These are phyloP conservation scores for Naematelia aurantialba DNA, from an alignment of 768 basidiomycete genomes.

Conservation along the genomic window DNA sequence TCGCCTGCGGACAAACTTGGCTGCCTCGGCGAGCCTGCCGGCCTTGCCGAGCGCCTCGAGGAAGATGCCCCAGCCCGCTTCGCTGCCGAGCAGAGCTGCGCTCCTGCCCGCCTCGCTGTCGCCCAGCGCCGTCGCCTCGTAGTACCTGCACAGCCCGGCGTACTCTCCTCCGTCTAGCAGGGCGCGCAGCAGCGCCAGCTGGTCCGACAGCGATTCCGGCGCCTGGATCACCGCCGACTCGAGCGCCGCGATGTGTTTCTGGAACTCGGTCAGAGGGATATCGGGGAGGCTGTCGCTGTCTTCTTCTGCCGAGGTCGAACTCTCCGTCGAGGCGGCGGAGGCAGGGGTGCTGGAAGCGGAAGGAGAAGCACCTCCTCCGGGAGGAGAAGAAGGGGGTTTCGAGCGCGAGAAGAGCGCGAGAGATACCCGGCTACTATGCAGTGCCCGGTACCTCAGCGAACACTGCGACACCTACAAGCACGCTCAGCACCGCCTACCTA, in stretches of 20 bases:
- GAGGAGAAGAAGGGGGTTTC: too few species aligned
- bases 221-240: conserved; percentile 35
- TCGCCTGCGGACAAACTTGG: conserved; percentile 59
- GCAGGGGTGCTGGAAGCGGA: too few species aligned
- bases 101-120: conserved; percentile 11
- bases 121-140: conserved; percentile 38
- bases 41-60: conserved; percentile 20
- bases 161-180: conserved; percentile 34
- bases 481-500: not conserved
- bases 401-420: not conserved
- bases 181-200: conserved; percentile 37
- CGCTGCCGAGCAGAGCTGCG: conserved; percentile 19
- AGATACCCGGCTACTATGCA: not conserved
- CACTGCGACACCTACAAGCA: not conserved
- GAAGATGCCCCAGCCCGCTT: conserved; percentile 26
- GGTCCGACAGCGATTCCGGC: conserved; percentile 24
- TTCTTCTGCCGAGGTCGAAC: conserved; percentile 1
- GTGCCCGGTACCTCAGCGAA: not conserved
- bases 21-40: conserved; percentile 56
- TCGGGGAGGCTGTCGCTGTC: conserved; percentile 12
- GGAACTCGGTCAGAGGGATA: conserved; percentile 31
- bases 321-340: not conserved
- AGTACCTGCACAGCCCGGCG: conserved; percentile 26
- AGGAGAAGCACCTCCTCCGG: too few species aligned
- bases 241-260: conserved; percentile 36